Percentiles rank a stretch among this genome's conserved stretches.
Evolutionary conservation across 768 basidiomycete species (phyloP).

Genomic region (Psilocybe sp.): DNA sequence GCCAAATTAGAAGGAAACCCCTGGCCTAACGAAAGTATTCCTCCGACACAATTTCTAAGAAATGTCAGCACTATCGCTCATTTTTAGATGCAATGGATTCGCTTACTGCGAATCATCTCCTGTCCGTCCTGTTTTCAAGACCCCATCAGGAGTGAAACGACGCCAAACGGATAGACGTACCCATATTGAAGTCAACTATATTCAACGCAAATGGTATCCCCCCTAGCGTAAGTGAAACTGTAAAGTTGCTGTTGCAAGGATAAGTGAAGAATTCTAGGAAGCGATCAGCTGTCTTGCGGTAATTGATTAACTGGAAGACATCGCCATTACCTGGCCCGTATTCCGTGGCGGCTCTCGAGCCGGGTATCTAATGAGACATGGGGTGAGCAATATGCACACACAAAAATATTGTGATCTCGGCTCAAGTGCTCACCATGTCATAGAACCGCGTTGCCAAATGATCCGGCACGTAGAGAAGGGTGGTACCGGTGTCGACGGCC

Average conservation of each 20-base stretch:
- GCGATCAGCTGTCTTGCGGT: neutral
- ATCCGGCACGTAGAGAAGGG: slow-evolving; percentile 57
- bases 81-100: neutral
- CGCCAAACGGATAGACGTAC: slow-evolving; percentile 16
- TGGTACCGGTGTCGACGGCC: slow-evolving; percentile 71
- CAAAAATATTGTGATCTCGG: neutral
- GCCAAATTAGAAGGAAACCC: slow-evolving; percentile 51
- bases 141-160: neutral
- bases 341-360: slow-evolving; percentile 35
- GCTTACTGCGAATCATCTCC: slow-evolving; percentile 22
- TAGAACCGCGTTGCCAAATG: slow-evolving; percentile 45
- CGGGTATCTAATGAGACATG: slow-evolving; percentile 42
- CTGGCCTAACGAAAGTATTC: slow-evolving; percentile 44
- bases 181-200: slow-evolving; percentile 55
- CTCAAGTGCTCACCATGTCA: slow-evolving; percentile 25
- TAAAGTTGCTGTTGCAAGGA: slow-evolving; percentile 40
- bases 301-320: neutral
- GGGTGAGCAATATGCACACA: neutral
- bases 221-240: slow-evolving; percentile 44
- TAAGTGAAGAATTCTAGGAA: slow-evolving; percentile 48
- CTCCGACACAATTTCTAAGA: slow-evolving; percentile 51
- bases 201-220: slow-evolving; percentile 38
- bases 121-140: slow-evolving; percentile 17
- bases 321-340: slow-evolving; percentile 37
- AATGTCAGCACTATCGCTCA: neutral